phyloP scores from a whole-genome alignment of 108 stramenopile species.

The Cyclotella cryptica region DNA sequence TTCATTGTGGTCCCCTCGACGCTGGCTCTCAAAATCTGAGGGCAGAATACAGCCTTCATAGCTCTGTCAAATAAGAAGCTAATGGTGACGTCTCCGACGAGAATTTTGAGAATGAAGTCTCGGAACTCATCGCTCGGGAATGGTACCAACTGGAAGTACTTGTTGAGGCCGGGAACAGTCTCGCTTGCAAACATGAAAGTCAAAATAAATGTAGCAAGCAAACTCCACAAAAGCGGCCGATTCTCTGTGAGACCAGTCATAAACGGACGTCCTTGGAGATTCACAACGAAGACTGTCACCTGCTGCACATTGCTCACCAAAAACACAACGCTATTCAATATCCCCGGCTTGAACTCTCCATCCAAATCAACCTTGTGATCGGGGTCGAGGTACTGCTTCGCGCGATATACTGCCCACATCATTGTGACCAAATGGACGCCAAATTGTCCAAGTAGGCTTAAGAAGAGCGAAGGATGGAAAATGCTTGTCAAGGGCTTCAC shows the following conservation, averaged over 20 bases:
- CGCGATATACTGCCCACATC: slow-evolving; percentile 80
- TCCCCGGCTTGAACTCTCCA: slow-evolving; percentile 93
- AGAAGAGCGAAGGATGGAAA: slow-evolving; percentile 95
- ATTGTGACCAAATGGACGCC: slow-evolving; percentile 89
- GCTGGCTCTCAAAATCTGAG: slow-evolving; percentile 88
- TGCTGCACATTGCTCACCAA: slow-evolving; percentile 95
- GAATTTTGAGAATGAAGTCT: slow-evolving; percentile 83
- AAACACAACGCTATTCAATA: slow-evolving; percentile 93
- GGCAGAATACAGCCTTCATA: slow-evolving; percentile 93
- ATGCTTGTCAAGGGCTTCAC: slow-evolving; percentile 95
- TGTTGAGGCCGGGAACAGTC: slow-evolving; percentile 91
- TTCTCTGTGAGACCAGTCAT: slow-evolving; percentile 99
- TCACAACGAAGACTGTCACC: slow-evolving; percentile 98
- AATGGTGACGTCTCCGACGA: slow-evolving; percentile 79
- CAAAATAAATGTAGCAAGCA: slow-evolving; percentile 88
- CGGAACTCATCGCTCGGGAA: slow-evolving; percentile 95
- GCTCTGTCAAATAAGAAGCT: slow-evolving; percentile 92
- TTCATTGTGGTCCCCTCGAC: slow-evolving; percentile 90
- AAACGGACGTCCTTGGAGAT: slow-evolving; percentile 97
- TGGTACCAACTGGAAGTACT: slow-evolving; percentile 96
- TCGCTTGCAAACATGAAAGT: slow-evolving; percentile 94
- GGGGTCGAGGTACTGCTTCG: slow-evolving; percentile 82
- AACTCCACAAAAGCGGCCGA: slow-evolving; percentile 91
- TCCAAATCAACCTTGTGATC: slow-evolving; percentile 91
- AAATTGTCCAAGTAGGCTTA: slow-evolving; percentile 95